Evolutionary conservation across 2,329 filamentous ascomycete genomes (phyloP).

Genomic region (Nemania sp.): DNA sequence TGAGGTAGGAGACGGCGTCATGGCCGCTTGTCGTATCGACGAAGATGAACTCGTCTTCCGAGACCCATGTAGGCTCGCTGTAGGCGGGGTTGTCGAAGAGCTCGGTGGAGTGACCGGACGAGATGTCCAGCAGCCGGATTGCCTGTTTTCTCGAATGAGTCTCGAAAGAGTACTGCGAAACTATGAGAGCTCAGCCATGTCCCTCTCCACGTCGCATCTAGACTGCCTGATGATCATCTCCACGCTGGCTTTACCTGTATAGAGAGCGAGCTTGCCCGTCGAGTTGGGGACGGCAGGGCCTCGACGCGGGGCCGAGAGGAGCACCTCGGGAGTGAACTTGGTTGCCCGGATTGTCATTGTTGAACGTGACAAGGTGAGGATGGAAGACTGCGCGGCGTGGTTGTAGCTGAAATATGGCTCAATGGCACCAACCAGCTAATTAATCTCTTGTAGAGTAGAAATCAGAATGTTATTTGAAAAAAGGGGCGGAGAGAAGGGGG

Average conservation of each 20-base stretch:
- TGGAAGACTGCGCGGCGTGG: neutral
- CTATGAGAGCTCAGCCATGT: constrained; percentile 46
- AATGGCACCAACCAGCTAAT: neutral
- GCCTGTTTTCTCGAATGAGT: constrained; percentile 70
- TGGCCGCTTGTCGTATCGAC: constrained; percentile 54
- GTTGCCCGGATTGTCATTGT: constrained; percentile 71
- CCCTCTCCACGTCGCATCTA: neutral
- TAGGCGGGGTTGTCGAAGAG: constrained; percentile 68
- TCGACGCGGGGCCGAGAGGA: constrained; percentile 76
- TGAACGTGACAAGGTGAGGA: constrained; percentile 18
- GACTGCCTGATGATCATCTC: neutral
- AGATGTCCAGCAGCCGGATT: constrained; percentile 72
- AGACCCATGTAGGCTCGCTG: constrained; percentile 77
- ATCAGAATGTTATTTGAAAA: neutral
- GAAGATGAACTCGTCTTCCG: constrained; percentile 64
- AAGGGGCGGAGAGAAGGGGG: neutral
- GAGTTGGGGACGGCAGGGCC: constrained; percentile 72
- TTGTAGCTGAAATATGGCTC: neutral
- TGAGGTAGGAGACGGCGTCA: constrained; percentile 53
- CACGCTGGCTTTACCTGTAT: constrained; percentile 52
- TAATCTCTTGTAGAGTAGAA: neutral
- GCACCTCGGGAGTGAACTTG: constrained; percentile 76
- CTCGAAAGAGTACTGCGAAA: constrained; percentile 80
- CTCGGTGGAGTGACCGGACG: constrained; percentile 65
- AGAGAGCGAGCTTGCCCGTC: constrained; percentile 66